A percentile compares a stretch with the other conserved stretches of the same genome.
phyloP scores from a whole-genome alignment of 441 rosid species.

The Arabidopsis hybrid region DNA sequence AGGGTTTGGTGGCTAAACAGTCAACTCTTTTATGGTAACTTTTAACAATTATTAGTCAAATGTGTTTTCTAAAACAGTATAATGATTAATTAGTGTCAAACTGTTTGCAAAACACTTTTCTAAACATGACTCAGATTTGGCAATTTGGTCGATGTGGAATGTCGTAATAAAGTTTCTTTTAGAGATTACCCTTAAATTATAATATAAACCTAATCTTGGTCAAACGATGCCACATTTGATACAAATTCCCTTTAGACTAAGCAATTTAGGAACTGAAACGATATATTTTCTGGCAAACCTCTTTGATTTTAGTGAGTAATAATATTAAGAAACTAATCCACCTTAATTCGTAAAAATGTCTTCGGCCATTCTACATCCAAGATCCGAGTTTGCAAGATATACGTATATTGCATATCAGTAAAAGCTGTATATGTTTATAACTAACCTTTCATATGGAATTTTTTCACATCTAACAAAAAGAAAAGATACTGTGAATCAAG shows the following conservation, averaged over 20 bases:
- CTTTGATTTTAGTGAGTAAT: not conserved
- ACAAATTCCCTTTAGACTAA: not conserved
- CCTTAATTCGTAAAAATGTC: constrained; percentile 6
- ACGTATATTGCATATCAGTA: not conserved
- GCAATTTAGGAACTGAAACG: not conserved
- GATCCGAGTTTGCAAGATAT: not conserved
- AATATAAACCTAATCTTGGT: constrained; percentile 15
- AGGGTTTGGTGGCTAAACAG: not conserved
- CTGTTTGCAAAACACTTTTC: constrained; percentile 4
- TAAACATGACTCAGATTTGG: constrained; percentile 25
- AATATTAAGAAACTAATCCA: not conserved
- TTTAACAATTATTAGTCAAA: constrained; percentile 7
- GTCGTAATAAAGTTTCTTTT: not conserved
- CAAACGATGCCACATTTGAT: constrained; percentile 28
- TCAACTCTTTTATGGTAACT: not conserved
- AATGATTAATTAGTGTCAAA: too few species aligned
- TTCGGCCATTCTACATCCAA: constrained; percentile 1
- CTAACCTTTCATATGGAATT: too few species aligned
- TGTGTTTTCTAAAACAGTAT: not conserved
- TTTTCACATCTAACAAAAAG: not conserved
- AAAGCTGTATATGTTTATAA: not conserved
- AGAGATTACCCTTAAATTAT: constrained; percentile 11
- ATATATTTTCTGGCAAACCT: not conserved
- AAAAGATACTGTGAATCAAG: not conserved
- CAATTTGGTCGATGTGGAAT: constrained; percentile 22